These are phyloP conservation scores for Schrenkiella parvula DNA, from an alignment of 345 rosid species.

Conservation along the genomic window DNA sequence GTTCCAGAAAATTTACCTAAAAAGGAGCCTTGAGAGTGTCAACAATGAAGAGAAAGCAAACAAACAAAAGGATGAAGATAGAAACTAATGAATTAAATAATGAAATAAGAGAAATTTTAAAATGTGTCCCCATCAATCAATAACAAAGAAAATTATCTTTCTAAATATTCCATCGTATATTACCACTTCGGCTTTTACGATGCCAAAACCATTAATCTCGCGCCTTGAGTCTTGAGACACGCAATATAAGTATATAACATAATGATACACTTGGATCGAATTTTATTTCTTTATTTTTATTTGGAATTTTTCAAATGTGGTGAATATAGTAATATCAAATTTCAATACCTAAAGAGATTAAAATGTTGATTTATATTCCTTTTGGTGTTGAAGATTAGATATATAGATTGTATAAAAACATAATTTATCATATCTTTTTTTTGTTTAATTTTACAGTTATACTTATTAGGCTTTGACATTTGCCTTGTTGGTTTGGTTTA, in stretches of 20 bases:
- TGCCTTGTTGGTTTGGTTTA: too few species aligned
- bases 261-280: not conserved
- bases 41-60: slow-evolving; percentile 23
- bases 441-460: not conserved
- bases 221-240: slow-evolving; percentile 20
- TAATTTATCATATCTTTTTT: too few species aligned
- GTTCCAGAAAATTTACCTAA: not conserved
- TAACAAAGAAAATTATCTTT: slow-evolving; percentile 36
- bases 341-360: not conserved
- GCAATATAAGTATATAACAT: not conserved
- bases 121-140: slow-evolving; percentile 44
- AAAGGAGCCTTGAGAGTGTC: slow-evolving; percentile 16
- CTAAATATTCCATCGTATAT: slow-evolving; percentile 49
- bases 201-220: slow-evolving; percentile 48
- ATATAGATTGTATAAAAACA: not conserved
- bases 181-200: slow-evolving; percentile 39
- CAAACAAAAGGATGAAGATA: slow-evolving; percentile 22
- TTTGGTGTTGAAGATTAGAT: not conserved
- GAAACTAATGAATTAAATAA: slow-evolving; percentile 3
- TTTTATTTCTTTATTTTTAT: not conserved
- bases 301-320: not conserved
- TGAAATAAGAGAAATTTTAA: slow-evolving; percentile 17
- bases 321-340: not conserved
- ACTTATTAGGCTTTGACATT: not conserved
- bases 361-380: not conserved